These are phyloP conservation scores for Starmera stellimalicola DNA, from an alignment of 1,139 yeast species.

Conservation along the genomic window DNA sequence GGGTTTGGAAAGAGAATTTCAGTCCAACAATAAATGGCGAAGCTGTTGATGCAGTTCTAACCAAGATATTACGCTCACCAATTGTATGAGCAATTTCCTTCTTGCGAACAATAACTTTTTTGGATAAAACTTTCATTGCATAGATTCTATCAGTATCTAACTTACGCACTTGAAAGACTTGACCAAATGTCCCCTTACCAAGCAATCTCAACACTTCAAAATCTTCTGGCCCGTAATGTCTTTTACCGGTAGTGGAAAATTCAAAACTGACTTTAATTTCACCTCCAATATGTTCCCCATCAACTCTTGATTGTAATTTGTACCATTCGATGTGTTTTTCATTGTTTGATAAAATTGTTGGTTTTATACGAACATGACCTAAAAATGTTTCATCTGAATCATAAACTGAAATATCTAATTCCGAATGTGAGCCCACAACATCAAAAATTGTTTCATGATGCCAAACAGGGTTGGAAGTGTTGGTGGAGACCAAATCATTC, in stretches of 20 bases:
- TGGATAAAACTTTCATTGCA: constrained; percentile 94
- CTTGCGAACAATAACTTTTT: constrained; percentile 90
- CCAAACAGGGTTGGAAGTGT: constrained; percentile 64
- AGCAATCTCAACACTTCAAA: constrained; percentile 82
- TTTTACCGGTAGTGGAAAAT: constrained; percentile 59
- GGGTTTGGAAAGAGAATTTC: constrained; percentile 93
- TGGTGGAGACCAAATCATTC: constrained; percentile 7
- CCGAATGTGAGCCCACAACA: constrained; percentile 75
- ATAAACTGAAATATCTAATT: constrained; percentile 78
- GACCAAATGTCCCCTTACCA: constrained; percentile 97
- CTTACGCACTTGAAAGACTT: constrained; percentile 91
- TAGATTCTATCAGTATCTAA: constrained; percentile 81
- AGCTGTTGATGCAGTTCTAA: constrained; percentile 78
- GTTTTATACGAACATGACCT: constrained; percentile 74
- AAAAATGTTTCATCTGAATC: constrained; percentile 80
- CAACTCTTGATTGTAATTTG: constrained; percentile 59
- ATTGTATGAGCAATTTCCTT: constrained; percentile 97
- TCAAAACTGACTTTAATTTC: constrained; percentile 67
- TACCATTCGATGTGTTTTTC: constrained; percentile 58
- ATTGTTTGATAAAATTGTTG: constrained; percentile 41
- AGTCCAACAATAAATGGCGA: constrained; percentile 89
- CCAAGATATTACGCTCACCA: constrained; percentile 91
- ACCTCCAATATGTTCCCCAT: constrained; percentile 72
- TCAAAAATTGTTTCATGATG: constrained; percentile 88
- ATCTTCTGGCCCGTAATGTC: constrained; percentile 86